Evolutionary conservation across 805 yeast species (phyloP).

Genomic region (Alloascoidea hylecoeti): DNA sequence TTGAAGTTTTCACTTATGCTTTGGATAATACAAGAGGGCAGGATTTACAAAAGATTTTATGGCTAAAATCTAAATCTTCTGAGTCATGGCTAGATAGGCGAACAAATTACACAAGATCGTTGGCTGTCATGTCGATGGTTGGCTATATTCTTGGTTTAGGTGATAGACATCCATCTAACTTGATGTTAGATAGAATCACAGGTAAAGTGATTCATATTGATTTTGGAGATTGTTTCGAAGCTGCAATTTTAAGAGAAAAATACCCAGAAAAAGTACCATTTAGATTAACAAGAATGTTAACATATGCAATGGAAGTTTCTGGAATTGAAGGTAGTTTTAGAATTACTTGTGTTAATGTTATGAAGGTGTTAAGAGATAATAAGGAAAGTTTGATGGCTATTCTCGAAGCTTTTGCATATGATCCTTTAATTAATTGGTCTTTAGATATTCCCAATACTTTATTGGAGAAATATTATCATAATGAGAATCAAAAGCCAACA

Average conservation of each 20-base stretch:
- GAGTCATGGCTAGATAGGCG: constrained; percentile 98
- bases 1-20: constrained; percentile 94
- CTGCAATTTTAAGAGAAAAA: constrained; percentile 91
- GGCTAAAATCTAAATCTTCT: constrained; percentile 92
- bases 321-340: constrained; percentile 97
- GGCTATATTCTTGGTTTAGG: constrained; percentile 96
- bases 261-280: constrained; percentile 98
- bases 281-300: constrained; percentile 90
- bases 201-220: constrained; percentile 97
- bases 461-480: constrained; percentile 69
- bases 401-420: constrained; percentile 95
- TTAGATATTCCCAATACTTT: constrained; percentile 78
- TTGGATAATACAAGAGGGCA: constrained; percentile 92
- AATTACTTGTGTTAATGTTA: constrained; percentile 92
- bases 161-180: constrained; percentile 93
- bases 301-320: constrained; percentile 97
- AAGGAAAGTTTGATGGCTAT: constrained; percentile 97
- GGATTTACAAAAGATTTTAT: constrained; percentile 85
- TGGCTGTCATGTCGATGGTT: constrained; percentile 98
- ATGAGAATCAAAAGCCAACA: constrained; percentile 52
- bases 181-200: constrained; percentile 87
- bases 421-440: constrained; percentile 98
- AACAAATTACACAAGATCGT: constrained; percentile 87
- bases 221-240: constrained; percentile 98
- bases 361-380: constrained; percentile 87